A percentile compares a stretch with the other conserved stretches of the same genome.
phyloP scores from a whole-genome alignment of 2,329 filamentous ascomycete species.

The Amesomyces nigricolor region DNA sequence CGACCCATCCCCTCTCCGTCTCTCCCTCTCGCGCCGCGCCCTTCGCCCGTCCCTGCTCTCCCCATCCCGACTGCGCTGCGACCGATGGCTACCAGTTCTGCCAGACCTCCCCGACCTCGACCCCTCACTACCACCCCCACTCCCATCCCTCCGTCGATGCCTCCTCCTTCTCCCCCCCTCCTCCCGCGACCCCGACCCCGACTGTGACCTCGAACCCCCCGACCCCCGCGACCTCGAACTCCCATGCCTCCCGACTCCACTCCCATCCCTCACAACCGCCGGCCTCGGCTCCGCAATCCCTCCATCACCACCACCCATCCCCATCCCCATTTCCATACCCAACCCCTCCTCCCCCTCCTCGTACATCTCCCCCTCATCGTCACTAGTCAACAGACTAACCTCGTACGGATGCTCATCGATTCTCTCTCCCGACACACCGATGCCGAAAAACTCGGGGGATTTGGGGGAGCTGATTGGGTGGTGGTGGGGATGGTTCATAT shows the following conservation, averaged over 20 bases:
- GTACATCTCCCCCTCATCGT: background rate
- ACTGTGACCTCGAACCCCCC: background rate
- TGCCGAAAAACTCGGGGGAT: conserved; percentile 34
- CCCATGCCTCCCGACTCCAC: background rate
- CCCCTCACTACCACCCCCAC: conserved; percentile 10
- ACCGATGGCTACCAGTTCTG: conserved; percentile 5
- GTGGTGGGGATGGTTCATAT: conserved; percentile 29
- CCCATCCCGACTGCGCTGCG: conserved; percentile 6
- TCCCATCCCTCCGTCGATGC: conserved; percentile 6
- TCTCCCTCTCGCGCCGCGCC: conserved; percentile 14
- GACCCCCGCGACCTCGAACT: conserved; percentile 5
- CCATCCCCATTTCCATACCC: conserved; percentile 25
- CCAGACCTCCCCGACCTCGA: conserved; percentile 7
- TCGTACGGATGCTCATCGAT: background rate
- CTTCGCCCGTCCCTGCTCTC: conserved; percentile 13
- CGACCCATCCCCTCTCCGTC: conserved; percentile 9
- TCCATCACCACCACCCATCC: background rate
- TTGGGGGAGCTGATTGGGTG: conserved; percentile 44
- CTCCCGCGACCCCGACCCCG: conserved; percentile 11
- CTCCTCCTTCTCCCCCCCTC: conserved; percentile 12
- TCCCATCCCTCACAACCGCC: conserved; percentile 9
- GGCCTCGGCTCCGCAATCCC: conserved; percentile 19
- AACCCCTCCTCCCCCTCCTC: conserved; percentile 25
- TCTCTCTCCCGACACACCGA: conserved; percentile 15
- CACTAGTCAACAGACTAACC: too few species aligned